phyloP scores from a whole-genome alignment of 768 basidiomycete species.

The Leccinum subtestaceum region DNA sequence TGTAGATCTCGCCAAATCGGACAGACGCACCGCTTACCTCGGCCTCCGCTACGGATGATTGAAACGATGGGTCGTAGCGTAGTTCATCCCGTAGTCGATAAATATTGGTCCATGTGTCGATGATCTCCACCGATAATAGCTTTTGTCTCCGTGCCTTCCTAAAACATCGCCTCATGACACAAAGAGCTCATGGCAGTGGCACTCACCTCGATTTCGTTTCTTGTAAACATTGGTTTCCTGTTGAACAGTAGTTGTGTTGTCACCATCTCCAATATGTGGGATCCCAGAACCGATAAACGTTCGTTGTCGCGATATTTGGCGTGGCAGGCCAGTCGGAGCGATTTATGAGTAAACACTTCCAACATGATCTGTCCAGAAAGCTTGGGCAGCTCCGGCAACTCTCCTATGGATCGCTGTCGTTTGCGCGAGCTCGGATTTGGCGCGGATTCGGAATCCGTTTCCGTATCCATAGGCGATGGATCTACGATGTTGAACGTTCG shows the following conservation, averaged over 20 bases:
- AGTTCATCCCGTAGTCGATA: conserved; percentile 37
- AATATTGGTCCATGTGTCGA: conserved; percentile 37
- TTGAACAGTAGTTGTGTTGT: conserved; percentile 48
- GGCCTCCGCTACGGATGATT: conserved; percentile 24
- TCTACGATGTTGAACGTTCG: conserved; percentile 34
- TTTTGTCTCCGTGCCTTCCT: conserved; percentile 25
- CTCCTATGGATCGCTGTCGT: conserved; percentile 35
- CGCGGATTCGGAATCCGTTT: conserved; percentile 25
- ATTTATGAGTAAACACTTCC: conserved; percentile 68
- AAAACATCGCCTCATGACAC: conserved; percentile 23
- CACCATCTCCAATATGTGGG: conserved; percentile 43
- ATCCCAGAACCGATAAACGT: conserved; percentile 52
- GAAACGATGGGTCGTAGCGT: conserved; percentile 32
- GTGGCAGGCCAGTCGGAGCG: conserved; percentile 46
- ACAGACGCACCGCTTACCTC: conserved; percentile 37
- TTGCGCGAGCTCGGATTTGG: conserved; percentile 33
- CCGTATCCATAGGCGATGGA: conserved; percentile 34
- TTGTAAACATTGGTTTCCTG: conserved; percentile 49
- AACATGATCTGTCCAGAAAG: conserved; percentile 54
- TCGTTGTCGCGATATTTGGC: conserved; percentile 55
- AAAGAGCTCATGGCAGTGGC: conserved; percentile 10
- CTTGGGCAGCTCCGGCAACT: conserved; percentile 46
- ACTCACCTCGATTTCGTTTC: conserved; percentile 51
- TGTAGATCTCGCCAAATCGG: conserved; percentile 9
- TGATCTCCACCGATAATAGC: conserved; percentile 32